Percentiles rank a stretch among this genome's conserved stretches.
Conservation (phyloP, 306 rosid species). For the Aeschynomene evenia region DNA sequence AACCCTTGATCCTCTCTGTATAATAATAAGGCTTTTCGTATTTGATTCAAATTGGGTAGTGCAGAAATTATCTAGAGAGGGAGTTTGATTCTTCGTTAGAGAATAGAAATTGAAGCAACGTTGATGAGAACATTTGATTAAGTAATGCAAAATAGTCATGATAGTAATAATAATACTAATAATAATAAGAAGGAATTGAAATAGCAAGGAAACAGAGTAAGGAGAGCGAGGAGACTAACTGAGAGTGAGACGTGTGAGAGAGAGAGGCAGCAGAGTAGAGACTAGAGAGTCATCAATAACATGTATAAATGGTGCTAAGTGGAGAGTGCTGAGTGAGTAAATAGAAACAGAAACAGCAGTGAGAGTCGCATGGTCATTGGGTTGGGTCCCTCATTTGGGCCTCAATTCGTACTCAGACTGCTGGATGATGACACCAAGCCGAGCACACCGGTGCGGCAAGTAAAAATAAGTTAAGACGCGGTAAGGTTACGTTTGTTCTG, state of each 20-base stretch:
- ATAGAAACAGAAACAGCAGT: no score
- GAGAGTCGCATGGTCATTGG: no score
- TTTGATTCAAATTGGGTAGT: not conserved
- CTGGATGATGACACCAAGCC: no score
- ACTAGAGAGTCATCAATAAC: not conserved
- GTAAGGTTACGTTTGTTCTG: no score
- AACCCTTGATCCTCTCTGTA: not conserved
- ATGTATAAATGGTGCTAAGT: not conserved
- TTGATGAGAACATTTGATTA: not conserved
- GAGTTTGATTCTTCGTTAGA: not conserved
- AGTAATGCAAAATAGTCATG: not conserved
- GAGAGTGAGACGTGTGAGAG: not conserved
- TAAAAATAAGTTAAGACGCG: no score
- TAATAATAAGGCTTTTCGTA: not conserved
- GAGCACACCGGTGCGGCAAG: no score
- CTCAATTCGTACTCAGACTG: no score
- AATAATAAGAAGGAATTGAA: no score
- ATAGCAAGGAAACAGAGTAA: not conserved
- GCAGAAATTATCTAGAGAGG: not conserved
- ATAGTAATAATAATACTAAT: no score
- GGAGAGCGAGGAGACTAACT: not conserved
- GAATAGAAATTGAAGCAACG: not conserved
- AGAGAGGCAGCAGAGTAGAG: not conserved
- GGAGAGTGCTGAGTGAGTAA: no score
- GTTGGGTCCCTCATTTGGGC: no score